Evolutionary conservation across 305 asterid species (phyloP).

Genomic region (Solanum aculeatissimum): DNA sequence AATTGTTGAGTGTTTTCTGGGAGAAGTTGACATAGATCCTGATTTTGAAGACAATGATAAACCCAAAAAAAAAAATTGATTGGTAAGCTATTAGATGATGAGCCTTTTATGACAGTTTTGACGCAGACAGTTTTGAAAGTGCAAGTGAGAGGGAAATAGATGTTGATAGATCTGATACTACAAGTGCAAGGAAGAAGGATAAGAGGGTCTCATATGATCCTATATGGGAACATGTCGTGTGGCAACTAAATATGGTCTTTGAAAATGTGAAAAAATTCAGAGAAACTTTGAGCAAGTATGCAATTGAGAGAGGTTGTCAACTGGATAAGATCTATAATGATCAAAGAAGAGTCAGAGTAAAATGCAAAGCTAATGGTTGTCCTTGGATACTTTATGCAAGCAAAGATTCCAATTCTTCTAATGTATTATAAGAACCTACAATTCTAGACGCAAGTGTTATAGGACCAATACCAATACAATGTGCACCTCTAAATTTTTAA

Average conservation of each 20-base stretch:
- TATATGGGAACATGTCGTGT: background rate
- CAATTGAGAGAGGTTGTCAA: background rate
- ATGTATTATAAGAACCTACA: background rate
- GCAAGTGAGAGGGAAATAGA: background rate
- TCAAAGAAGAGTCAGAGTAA: background rate
- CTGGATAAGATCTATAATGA: background rate
- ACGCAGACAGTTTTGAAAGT: background rate
- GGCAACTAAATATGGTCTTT: background rate
- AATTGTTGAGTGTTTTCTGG: background rate
- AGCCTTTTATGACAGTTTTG: background rate
- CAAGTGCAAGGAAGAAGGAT: background rate
- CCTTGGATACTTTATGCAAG: background rate
- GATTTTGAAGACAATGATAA: background rate
- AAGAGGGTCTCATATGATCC: background rate
- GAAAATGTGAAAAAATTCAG: background rate
- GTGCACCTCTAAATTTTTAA: background rate
- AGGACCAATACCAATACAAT: background rate
- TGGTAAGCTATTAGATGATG: background rate
- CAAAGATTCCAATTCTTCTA: background rate
- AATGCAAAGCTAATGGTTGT: background rate
- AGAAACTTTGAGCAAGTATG: background rate
- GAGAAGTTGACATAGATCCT: background rate
- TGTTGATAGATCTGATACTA: background rate
- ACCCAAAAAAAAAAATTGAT: background rate
- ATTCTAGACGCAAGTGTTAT: background rate